phyloP scores from a whole-genome alignment of 345 rosid genomes.

The Euclidium syriacum region DNA sequence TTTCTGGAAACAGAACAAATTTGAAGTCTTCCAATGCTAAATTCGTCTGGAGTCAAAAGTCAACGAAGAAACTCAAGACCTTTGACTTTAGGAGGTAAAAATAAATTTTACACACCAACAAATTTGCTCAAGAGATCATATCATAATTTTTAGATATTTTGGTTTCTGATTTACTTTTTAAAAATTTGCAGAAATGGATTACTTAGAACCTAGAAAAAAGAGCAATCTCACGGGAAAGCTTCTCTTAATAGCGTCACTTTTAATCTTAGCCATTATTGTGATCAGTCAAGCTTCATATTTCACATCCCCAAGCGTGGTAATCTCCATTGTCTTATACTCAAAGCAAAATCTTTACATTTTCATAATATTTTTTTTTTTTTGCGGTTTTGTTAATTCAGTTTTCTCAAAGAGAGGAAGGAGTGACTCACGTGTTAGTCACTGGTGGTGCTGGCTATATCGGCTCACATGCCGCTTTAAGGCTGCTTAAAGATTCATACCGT shows the following conservation, averaged over 20 bases:
- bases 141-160: background rate
- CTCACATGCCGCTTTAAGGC: constrained; percentile 87
- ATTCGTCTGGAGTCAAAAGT: constrained; percentile 55
- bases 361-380: background rate
- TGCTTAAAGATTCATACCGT: constrained; percentile 68
- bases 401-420: constrained; percentile 61
- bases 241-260: constrained; percentile 61
- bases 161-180: background rate
- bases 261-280: constrained; percentile 73
- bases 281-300: constrained; percentile 74
- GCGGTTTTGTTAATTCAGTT: constrained; percentile 36
- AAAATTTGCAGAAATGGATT: constrained; percentile 62
- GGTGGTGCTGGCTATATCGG: constrained; percentile 99
- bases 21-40: constrained; percentile 51
- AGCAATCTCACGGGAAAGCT: constrained; percentile 61
- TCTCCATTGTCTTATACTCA: constrained; percentile 3
- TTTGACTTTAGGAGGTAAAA: constrained; percentile 49
- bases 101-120: background rate
- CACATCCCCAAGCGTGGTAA: constrained; percentile 68
- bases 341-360: background rate
- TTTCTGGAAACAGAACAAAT: constrained; percentile 2
- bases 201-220: constrained; percentile 72
- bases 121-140: background rate
- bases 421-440: constrained; percentile 85
- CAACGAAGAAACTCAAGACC: constrained; percentile 64